phyloP scores from a whole-genome alignment of 2,329 filamentous ascomycete species.

The Trichothecium sympodiale region DNA sequence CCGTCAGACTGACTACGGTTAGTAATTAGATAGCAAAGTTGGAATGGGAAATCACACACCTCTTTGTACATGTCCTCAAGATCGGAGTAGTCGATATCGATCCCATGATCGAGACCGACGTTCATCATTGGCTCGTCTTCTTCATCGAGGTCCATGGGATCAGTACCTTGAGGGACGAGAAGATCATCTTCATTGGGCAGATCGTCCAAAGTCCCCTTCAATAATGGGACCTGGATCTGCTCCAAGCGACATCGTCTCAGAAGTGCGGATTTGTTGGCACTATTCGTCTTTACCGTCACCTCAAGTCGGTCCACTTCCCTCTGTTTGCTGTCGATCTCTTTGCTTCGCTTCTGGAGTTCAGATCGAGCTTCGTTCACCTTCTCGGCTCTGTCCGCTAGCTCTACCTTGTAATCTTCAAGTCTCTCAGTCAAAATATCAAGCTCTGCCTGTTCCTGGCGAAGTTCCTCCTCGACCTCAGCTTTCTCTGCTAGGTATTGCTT shows the following conservation, averaged over 20 bases:
- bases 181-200: conserved; percentile 80
- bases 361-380: conserved; percentile 67
- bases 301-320: conserved; percentile 73
- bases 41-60: conserved; percentile 32
- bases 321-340: conserved; percentile 63
- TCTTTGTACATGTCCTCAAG: conserved; percentile 75
- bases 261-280: conserved; percentile 70
- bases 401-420: conserved; percentile 56
- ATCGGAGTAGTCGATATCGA: conserved; percentile 74
- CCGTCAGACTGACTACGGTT: conserved; percentile 47
- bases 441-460: conserved; percentile 64
- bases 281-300: conserved; percentile 75
- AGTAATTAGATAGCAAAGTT: background rate
- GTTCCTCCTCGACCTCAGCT: conserved; percentile 58
- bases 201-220: conserved; percentile 66
- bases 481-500: conserved; percentile 62
- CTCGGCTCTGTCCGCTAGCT: conserved; percentile 58
- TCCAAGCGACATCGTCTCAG: conserved; percentile 87
- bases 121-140: conserved; percentile 49
- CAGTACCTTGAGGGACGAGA: conserved; percentile 57
- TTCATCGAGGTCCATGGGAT: conserved; percentile 89
- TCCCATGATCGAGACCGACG: conserved; percentile 74
- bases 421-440: conserved; percentile 65
- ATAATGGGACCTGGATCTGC: conserved; percentile 77
- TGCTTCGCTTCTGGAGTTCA: conserved; percentile 74